A percentile compares a stretch with the other conserved stretches of the same genome.
Conservation (phyloP, 2,329 filamentous ascomycete genomes). For the Pseudogymnoascus sp. region DNA sequence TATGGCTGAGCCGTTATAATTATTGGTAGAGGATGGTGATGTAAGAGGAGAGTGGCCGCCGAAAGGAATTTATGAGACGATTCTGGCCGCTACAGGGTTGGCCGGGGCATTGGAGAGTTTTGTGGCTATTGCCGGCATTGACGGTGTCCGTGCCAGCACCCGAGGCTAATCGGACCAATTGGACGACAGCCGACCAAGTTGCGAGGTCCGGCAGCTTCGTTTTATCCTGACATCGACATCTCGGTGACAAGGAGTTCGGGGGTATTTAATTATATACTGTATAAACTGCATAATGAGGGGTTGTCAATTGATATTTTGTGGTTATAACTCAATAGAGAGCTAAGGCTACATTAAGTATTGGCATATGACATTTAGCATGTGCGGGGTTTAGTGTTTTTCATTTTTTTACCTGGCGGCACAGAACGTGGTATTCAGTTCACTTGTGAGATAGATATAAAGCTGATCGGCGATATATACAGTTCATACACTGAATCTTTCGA, state of each 20-base stretch:
- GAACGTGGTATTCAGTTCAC: background rate
- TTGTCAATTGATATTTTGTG: background rate
- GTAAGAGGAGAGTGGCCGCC: background rate
- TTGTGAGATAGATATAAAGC: background rate
- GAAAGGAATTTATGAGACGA: conserved; percentile 7
- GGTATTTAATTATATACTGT: background rate
- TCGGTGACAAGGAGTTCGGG: background rate
- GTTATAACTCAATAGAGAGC: background rate
- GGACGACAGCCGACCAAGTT: background rate
- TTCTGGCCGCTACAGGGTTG: conserved; percentile 6
- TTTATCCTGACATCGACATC: background rate
- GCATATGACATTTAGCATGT: background rate
- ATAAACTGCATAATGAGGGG: background rate
- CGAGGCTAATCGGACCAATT: conserved; percentile 6
- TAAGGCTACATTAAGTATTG: background rate
- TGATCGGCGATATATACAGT: background rate
- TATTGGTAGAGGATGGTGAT: background rate
- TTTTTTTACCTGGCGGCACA: background rate
- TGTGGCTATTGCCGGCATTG: background rate
- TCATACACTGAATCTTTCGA: background rate
- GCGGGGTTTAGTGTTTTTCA: background rate
- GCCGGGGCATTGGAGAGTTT: background rate
- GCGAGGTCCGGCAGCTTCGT: background rate
- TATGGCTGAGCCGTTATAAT: background rate
- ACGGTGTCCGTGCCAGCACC: conserved; percentile 1